Evolutionary conservation across 208 protist species (phyloP), one percentile per base, ranked within the genome.

Genomic region (Crithidia expoeki): DNA sequence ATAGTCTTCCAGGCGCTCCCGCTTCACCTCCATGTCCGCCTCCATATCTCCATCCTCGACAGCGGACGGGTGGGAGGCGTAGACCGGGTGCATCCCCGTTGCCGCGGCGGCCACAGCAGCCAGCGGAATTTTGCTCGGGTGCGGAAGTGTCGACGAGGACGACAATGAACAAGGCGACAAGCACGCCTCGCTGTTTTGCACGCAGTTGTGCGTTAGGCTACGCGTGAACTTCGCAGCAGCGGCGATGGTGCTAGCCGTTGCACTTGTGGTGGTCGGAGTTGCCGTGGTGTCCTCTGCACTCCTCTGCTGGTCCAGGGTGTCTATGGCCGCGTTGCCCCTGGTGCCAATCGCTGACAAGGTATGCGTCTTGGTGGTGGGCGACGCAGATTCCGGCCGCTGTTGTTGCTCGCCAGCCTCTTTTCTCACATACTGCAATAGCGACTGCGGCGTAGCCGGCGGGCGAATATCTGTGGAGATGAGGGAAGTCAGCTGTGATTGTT

Each of bases 1-100:
- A 47, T 66, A 66, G 60, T 66, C 46, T 47, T 66, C 60, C 46
- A 66, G 32, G 14, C 46, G 14, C 30, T 53, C 60, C 4, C 60
- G n/a, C 32, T 55, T 53, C 60, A 66, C 46, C 46, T 66, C 60
- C 30, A 49, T 49, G 32, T 65, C 57, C 7, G 28, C 40, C 17
- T 40, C 40, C 57, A 50, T 19, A 21, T 50, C 60, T 3, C n/a
- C 32, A 30, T 40, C 47, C 2, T 53, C 46, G n/a, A 14, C n/a
- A 32, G 4, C 32, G 47, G 32, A 42, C 2, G 32, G 19, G 47
- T 66, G 60, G 12, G 60, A 53, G 30, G 60, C 12, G 46, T 30
- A 66, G 32, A 55, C 2, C 0, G 60, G 60, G 32, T 55, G 47
- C 46, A 55, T 66, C 11, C 25, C 60, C 2, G 60, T 32, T 2